Evolutionary conservation across 2,329 filamentous ascomycete genomes (phyloP).

Genomic region (Magnaporthiopsis rhizophila): DNA sequence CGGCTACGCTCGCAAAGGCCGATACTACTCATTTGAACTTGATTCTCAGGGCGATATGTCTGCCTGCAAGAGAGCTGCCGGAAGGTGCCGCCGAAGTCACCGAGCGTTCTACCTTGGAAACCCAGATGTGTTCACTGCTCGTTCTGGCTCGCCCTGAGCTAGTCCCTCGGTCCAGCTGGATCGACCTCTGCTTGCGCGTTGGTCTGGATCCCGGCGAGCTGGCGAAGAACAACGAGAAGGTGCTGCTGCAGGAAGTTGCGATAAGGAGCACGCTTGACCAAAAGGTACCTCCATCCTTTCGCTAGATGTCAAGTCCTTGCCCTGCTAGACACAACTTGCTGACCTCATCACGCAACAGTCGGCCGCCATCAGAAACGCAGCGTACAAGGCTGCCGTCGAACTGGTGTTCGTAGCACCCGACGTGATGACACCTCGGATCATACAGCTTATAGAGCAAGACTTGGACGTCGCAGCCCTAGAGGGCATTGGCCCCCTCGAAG

Average conservation of each 20-base stretch:
- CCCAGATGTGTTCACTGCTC: conserved; percentile 68
- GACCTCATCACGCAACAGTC: conserved; percentile 18
- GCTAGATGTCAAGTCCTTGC: neutral
- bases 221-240: conserved; percentile 53
- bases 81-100: conserved; percentile 30
- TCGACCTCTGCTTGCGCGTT: conserved; percentile 73
- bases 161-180: conserved; percentile 76
- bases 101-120: conserved; percentile 45
- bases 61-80: conserved; percentile 42
- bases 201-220: conserved; percentile 77
- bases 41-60: conserved; percentile 55
- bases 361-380: conserved; percentile 53
- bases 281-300: conserved; percentile 34
- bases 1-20: conserved; percentile 56
- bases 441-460: conserved; percentile 66
- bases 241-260: conserved; percentile 61
- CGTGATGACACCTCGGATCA: conserved; percentile 64
- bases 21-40: conserved; percentile 56
- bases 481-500: conserved; percentile 75
- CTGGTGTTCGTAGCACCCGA: conserved; percentile 90
- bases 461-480: conserved; percentile 62
- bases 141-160: conserved; percentile 72
- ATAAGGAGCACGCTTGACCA: conserved; percentile 37
- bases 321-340: neutral
- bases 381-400: conserved; percentile 80